phyloP scores from a whole-genome alignment of 352 stramenopile genomes.

The Blastocystis sp. region DNA sequence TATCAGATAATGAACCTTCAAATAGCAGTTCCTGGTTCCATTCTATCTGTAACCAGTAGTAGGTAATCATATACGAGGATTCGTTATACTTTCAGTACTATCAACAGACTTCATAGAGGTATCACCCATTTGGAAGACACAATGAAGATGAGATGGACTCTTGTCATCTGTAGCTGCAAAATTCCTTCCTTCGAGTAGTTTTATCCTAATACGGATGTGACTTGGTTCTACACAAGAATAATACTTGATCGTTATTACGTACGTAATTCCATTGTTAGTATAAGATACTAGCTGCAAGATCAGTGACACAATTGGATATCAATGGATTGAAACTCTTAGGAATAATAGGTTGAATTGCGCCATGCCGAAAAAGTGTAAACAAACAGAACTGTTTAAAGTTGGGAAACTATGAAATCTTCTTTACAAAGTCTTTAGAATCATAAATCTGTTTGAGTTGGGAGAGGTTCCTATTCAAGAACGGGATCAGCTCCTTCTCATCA shows the following conservation, averaged over 20 bases:
- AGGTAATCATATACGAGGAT: neutral
- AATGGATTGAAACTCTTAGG: neutral
- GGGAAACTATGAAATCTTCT: constrained; percentile 12
- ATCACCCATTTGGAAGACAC: neutral
- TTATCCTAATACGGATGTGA: neutral
- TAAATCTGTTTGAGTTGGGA: neutral
- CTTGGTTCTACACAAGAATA: neutral
- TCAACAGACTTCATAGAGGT: neutral
- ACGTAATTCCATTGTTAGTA: no score
- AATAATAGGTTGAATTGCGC: neutral
- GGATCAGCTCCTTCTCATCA: neutral
- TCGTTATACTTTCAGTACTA: neutral
- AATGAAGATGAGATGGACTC: neutral
- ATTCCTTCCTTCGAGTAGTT: constrained; percentile 20
- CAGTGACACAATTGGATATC: no score
- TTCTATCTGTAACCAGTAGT: neutral
- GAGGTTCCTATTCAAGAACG: neutral
- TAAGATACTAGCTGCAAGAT: no score
- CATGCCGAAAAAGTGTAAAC: neutral
- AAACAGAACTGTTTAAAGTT: neutral
- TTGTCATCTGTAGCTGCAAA: neutral
- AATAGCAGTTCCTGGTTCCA: constrained; percentile 34
- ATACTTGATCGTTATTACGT: neutral
- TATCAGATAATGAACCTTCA: neutral
- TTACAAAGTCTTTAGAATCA: neutral